Evolutionary conservation across 2,329 filamentous ascomycete species (phyloP).

Genomic region (Paraconiothyrium brasiliense): DNA sequence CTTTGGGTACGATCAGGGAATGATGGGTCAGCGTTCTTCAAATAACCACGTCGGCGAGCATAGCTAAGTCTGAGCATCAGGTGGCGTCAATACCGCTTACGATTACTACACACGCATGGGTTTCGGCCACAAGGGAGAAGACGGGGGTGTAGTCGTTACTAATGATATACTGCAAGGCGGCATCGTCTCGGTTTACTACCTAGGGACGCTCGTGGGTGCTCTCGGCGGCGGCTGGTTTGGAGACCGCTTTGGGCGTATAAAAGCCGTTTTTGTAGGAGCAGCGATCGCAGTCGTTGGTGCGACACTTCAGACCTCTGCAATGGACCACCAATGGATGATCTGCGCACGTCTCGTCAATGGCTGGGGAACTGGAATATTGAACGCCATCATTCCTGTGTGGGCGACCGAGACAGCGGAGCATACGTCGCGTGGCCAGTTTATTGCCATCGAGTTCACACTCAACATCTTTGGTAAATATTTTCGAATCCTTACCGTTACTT

Average conservation of each 20-base stretch:
- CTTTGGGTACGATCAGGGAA: slow-evolving; percentile 46
- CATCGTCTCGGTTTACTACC: slow-evolving; percentile 46
- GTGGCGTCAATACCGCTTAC: slow-evolving; percentile 42
- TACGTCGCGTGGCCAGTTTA: slow-evolving; percentile 73
- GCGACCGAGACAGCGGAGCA: slow-evolving; percentile 75
- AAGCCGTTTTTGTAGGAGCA: slow-evolving; percentile 38
- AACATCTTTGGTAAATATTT: slow-evolving; percentile 69
- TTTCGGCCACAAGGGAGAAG: slow-evolving; percentile 39
- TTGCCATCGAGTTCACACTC: slow-evolving; percentile 76
- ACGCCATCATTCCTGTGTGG: slow-evolving; percentile 76
- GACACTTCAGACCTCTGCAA: slow-evolving; percentile 70
- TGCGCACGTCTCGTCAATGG: slow-evolving; percentile 68
- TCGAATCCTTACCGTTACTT: background rate
- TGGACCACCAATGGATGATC: slow-evolving; percentile 68
- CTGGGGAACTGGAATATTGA: slow-evolving; percentile 74
- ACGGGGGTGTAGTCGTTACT: slow-evolving; percentile 34
- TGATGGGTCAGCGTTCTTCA: slow-evolving; percentile 33
- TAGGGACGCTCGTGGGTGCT: slow-evolving; percentile 39
- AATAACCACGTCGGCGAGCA: background rate
- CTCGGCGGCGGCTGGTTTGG: slow-evolving; percentile 37
- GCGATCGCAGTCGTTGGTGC: slow-evolving; percentile 59
- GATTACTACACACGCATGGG: slow-evolving; percentile 44
- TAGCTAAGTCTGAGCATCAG: background rate
- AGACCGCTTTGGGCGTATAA: slow-evolving; percentile 39
- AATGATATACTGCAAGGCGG: slow-evolving; percentile 43